Evolutionary conservation across 805 yeast species (phyloP).

Genomic region (Cyberlindnera subsufficiens): DNA sequence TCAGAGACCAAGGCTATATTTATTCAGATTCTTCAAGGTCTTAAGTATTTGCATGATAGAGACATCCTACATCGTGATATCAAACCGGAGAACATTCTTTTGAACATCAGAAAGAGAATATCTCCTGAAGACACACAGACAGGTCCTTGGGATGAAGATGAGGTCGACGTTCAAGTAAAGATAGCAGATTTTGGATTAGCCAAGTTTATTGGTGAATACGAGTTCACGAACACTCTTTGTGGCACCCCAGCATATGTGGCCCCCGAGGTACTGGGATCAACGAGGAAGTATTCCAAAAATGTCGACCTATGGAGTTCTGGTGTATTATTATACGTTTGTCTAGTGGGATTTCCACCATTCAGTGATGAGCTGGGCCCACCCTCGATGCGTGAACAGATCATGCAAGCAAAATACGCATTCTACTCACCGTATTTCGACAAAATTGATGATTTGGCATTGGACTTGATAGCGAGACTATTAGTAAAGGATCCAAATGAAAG

Average conservation of each 20-base stretch:
- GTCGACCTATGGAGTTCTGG: conserved; percentile 85
- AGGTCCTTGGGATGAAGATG: conserved; percentile 45
- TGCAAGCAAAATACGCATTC: conserved; percentile 63
- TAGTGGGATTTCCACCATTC: conserved; percentile 83
- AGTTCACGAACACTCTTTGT: conserved; percentile 72
- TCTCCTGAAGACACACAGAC: conserved; percentile 21
- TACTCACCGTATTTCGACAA: conserved; percentile 79
- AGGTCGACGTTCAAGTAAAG: conserved; percentile 59
- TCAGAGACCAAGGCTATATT: conserved; percentile 58
- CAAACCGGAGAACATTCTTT: conserved; percentile 70
- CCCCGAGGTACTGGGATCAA: conserved; percentile 60
- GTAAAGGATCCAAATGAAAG: conserved; percentile 63
- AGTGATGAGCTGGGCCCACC: conserved; percentile 82
- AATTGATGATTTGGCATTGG: conserved; percentile 58
- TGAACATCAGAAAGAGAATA: conserved; percentile 41
- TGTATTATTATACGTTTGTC: conserved; percentile 68
- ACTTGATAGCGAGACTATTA: conserved; percentile 55
- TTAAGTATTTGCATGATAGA: conserved; percentile 58
- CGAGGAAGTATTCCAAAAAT: conserved; percentile 56
- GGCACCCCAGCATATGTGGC: conserved; percentile 89
- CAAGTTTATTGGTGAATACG: conserved; percentile 57
- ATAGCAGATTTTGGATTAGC: conserved; percentile 80
- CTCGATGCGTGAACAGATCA: conserved; percentile 66
- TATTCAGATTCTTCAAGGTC: conserved; percentile 60
- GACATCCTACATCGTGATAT: conserved; percentile 76